phyloP scores from a whole-genome alignment of 805 yeast genomes.

The Candida stauntonica region DNA sequence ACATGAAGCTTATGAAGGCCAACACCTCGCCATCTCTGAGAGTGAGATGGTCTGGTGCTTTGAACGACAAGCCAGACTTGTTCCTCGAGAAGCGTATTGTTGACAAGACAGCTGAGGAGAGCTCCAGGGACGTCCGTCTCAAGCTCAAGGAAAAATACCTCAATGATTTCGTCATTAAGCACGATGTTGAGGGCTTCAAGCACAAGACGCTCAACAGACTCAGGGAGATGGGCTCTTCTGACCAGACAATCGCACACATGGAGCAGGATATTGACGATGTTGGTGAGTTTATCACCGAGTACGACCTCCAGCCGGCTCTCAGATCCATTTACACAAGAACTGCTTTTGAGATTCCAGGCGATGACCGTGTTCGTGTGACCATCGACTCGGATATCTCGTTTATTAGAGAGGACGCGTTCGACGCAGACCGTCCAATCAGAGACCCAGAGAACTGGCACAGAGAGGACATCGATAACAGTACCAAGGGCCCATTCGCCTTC shows the following conservation, averaged over 20 bases:
- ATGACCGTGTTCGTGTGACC: conserved; percentile 83
- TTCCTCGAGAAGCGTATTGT: conserved; percentile 75
- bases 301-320: conserved; percentile 76
- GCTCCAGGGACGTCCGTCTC: conserved; percentile 61
- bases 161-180: conserved; percentile 61
- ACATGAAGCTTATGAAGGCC: conserved; percentile 70
- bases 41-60: conserved; percentile 86
- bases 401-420: conserved; percentile 88
- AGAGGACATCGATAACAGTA: conserved; percentile 77
- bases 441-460: conserved; percentile 91
- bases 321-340: conserved; percentile 87
- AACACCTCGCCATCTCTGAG: conserved; percentile 72
- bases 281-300: conserved; percentile 56
- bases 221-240: conserved; percentile 55
- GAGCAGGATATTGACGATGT: conserved; percentile 54
- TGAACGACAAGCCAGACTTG: conserved; percentile 72
- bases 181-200: conserved; percentile 37
- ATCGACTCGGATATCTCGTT: conserved; percentile 86
- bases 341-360: conserved; percentile 98
- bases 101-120: conserved; percentile 46
- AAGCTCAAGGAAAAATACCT: conserved; percentile 77
- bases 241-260: conserved; percentile 46
- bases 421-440: conserved; percentile 80
- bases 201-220: conserved; percentile 56
- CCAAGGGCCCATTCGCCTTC: conserved; percentile 62